Evolutionary conservation across 495 filamentous ascomycete genomes (phyloP), one percentile per base, ranked within the genome.

Genomic region (Elaphomyces granulatus): DNA sequence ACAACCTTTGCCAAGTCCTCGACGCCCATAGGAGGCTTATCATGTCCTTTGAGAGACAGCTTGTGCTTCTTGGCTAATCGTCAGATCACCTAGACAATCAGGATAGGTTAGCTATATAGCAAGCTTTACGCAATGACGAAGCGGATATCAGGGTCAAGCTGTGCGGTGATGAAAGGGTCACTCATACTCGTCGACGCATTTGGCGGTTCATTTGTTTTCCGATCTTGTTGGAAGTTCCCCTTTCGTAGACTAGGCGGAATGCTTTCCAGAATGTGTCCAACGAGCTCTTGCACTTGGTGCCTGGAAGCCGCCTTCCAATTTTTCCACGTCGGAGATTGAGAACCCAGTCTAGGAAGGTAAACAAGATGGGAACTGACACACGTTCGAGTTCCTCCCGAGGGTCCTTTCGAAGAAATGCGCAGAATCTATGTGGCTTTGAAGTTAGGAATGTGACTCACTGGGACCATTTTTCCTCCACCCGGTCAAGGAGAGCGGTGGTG

Each of bases 301-400:
- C 44, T 30, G 34, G 40, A 7, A 54, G 40, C 20, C 44, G 40
- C 32, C 53, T 54, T 42, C 55, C 39, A 48, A 49, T 41, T 39
- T 59, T 55, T 15, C 53, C 53, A 14, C 46, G 42, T 39, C 42
- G 44, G 21, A 52, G 40, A 51, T 55, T 57, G 3, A 59, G 45
- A 16, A 53, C 44, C 52, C 38, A 59, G 34, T 59, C 45, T 4
- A 61, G 49, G 44, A 59, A 61, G 33, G 21, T 49, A 37, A 52
- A 44, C 26, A 58, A 17, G 30, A 50, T 53, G 8, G 28, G 6
- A 44, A 44, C 45, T 18, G 47, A 55, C 31, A 56, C 10, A 16
- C 38, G 23, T 17, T 37, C 14, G 23, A 48, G 50, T 48, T 49
- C 39, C 34, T 46, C 18, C 36, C 30, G 2, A 34, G 51, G 47